A percentile compares a stretch with the other conserved stretches of the same genome.
phyloP scores from a whole-genome alignment of 2,329 filamentous ascomycete genomes.

The Colletotrichum musae region DNA sequence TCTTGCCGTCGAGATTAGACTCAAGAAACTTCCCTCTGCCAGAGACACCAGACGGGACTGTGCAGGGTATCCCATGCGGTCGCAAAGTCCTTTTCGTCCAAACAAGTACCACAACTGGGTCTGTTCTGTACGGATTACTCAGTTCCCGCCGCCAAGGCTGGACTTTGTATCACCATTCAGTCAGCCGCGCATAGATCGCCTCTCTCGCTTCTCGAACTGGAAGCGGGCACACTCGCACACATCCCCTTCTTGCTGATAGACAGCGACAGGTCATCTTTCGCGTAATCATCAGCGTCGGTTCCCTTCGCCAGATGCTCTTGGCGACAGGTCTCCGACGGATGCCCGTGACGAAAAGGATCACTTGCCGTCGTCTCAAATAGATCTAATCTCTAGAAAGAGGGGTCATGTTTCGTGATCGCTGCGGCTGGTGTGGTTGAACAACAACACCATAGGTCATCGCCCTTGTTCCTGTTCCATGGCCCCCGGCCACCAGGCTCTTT shows the following conservation, averaged over 20 bases:
- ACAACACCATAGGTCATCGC: slow-evolving; percentile 19
- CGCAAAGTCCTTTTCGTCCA: slow-evolving; percentile 15
- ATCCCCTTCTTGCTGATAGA: neutral
- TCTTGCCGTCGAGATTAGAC: slow-evolving; percentile 2
- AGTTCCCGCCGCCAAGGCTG: slow-evolving; percentile 27
- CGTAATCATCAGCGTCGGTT: neutral
- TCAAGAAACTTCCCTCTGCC: slow-evolving; percentile 10
- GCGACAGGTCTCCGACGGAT: slow-evolving; percentile 38
- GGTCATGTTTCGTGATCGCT: slow-evolving; percentile 27
- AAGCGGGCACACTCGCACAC: slow-evolving; percentile 6
- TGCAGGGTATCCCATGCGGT: slow-evolving; percentile 16
- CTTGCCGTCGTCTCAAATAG: slow-evolving; percentile 9
- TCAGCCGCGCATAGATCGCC: slow-evolving; percentile 36
- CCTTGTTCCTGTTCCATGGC: slow-evolving; percentile 6
- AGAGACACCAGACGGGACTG: neutral
- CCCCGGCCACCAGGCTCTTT: slow-evolving; percentile 1
- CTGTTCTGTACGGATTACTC: slow-evolving; percentile 21
- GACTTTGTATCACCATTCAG: slow-evolving; percentile 21
- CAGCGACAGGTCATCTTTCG: neutral
- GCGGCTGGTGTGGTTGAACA: slow-evolving; percentile 5
- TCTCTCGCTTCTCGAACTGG: slow-evolving; percentile 17
- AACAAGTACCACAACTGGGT: neutral
- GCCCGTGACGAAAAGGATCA: slow-evolving; percentile 12
- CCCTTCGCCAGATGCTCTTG: slow-evolving; percentile 1
- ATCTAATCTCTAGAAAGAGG: slow-evolving; percentile 18